Conservation (phyloP, 2,329 filamentous ascomycete species). For the Cladosporium austrohemisphaericum region DNA sequence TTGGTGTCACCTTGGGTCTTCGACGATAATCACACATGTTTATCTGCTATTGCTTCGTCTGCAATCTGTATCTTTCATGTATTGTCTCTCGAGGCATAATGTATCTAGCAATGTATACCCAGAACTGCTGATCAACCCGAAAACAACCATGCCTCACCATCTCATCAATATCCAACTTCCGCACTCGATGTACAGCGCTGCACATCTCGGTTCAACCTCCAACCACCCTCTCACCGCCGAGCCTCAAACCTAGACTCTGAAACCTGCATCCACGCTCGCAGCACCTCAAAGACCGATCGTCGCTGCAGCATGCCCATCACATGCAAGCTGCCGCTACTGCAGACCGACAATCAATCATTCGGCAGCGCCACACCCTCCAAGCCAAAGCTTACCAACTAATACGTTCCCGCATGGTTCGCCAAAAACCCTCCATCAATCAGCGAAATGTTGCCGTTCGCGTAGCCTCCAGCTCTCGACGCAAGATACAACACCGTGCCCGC, state of each 20-base stretch:
- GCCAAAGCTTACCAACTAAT: constrained; percentile 12
- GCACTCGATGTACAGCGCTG: too few relatives aligned
- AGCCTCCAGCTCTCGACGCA: constrained; percentile 49
- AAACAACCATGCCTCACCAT: not conserved
- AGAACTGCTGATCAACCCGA: not conserved
- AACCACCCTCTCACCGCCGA: too few relatives aligned
- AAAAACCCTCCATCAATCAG: constrained; percentile 46
- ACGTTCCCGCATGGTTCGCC: constrained; percentile 27
- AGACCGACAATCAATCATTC: not conserved
- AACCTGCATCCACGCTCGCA: not conserved
- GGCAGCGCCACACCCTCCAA: too few relatives aligned
- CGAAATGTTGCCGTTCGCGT: constrained; percentile 52
- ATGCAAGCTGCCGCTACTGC: not conserved
- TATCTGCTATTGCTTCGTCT: too few relatives aligned
- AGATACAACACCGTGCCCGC: constrained; percentile 50
- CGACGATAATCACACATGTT: too few relatives aligned
- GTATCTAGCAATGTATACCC: constrained; percentile 3
- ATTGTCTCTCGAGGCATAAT: not conserved
- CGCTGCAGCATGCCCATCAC: not conserved
- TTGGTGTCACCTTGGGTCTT: not conserved
- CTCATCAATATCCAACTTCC: not conserved
- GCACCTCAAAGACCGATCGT: not conserved
- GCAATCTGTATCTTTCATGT: not conserved
- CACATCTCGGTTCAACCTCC: too few relatives aligned
- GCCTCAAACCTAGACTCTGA: too few relatives aligned